Percentiles rank a stretch among this genome's conserved stretches.
Evolutionary conservation across 192 early-diverging fungal species (phyloP).

Genomic region (Phycomyces blakesleeanus): DNA sequence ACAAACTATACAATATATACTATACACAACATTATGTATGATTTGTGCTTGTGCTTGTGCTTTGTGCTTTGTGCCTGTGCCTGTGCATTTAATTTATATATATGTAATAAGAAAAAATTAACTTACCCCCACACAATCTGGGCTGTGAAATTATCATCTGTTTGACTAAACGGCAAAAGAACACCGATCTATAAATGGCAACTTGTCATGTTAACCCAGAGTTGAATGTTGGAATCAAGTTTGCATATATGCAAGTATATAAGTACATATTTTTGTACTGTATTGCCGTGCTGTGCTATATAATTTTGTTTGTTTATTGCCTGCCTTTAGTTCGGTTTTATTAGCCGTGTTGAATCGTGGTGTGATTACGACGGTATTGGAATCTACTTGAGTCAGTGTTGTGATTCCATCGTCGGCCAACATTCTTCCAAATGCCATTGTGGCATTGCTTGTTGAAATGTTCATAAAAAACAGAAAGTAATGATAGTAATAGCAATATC

Average conservation of each 20-base stretch:
- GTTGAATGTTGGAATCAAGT: no score
- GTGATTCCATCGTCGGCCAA: slow-evolving; percentile 13
- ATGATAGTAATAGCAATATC: background rate
- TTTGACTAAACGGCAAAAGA: slow-evolving; percentile 33
- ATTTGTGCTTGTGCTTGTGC: background rate
- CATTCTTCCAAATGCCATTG: slow-evolving; percentile 14
- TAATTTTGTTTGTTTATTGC: slow-evolving; percentile 20
- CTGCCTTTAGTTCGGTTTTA: slow-evolving; percentile 26
- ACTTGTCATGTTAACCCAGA: no score
- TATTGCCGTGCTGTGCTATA: no score
- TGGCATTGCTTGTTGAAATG: background rate
- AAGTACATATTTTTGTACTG: no score
- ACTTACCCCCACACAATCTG: slow-evolving; percentile 38
- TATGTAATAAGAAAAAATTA: no score
- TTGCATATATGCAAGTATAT: no score
- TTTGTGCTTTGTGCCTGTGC: no score
- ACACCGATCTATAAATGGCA: slow-evolving; percentile 25
- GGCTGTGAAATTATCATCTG: slow-evolving; percentile 25
- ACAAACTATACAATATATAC: no score
- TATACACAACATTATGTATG: no score
- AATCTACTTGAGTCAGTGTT: slow-evolving; percentile 18
- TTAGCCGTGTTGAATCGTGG: slow-evolving; percentile 20
- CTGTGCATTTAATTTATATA: no score
- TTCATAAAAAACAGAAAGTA: background rate
- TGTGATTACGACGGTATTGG: slow-evolving; percentile 17